Conservation (phyloP, 768 basidiomycete species). For the Cystofilobasidium ferigula region DNA sequence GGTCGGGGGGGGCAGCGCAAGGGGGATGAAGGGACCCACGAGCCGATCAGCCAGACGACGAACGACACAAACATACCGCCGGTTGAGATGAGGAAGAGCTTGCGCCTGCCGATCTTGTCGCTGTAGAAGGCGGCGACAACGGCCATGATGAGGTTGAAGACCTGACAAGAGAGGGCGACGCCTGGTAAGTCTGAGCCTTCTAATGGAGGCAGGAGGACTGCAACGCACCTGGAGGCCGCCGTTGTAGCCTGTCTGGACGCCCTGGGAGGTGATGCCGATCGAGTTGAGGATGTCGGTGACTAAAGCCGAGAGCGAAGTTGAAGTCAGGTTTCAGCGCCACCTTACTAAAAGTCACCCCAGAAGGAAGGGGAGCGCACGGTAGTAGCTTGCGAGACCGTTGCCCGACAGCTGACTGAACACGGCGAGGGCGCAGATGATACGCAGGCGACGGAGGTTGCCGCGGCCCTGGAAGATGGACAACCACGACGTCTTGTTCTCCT, state of each 20-base stretch:
- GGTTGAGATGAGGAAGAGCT: conserved; percentile 57
- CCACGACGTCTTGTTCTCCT: not conserved
- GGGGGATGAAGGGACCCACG: too few relatives aligned
- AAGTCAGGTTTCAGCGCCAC: not conserved
- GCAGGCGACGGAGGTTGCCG: conserved; percentile 15
- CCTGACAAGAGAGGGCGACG: conserved; percentile 47
- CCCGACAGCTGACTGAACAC: conserved; percentile 69
- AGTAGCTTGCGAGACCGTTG: conserved; percentile 62
- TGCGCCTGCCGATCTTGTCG: conserved; percentile 57
- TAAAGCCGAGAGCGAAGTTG: conserved; percentile 51
- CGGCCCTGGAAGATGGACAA: not conserved
- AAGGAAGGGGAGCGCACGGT: conserved; percentile 4
- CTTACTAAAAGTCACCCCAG: not conserved
- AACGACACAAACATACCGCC: conserved; percentile 47
- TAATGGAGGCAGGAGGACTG: not conserved
- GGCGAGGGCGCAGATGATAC: conserved; percentile 21
- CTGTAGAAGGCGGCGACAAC: conserved; percentile 53
- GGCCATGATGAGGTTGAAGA: conserved; percentile 47
- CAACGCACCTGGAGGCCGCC: too few relatives aligned
- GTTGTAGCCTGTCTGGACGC: conserved; percentile 39
- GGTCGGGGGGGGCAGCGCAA: too few relatives aligned
- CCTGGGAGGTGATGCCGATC: conserved; percentile 36
- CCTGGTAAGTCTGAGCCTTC: not conserved
- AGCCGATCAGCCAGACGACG: conserved; percentile 41
- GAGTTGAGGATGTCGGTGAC: conserved; percentile 55